Evolutionary conservation across 73 alveolate species (phyloP), one percentile per base, ranked within the genome.

Genomic region (Paramecium sonneborni): DNA sequence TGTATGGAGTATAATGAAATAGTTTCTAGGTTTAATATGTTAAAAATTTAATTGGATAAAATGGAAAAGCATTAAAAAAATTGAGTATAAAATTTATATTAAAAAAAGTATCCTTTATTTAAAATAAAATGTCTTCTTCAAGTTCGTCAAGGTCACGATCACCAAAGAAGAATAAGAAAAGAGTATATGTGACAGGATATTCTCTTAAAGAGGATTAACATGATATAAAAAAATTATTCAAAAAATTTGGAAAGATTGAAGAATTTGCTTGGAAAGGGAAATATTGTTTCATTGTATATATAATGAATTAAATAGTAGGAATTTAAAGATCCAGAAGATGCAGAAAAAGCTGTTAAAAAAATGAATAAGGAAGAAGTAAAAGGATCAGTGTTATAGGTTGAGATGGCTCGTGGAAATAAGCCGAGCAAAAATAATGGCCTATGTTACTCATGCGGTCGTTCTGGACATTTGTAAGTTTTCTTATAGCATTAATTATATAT

Each of bases 161-260:
- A 23, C 90, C 90, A 24, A 79, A 79, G 55, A 39, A 46, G 55
- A 79, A 79, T 46, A 79, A 79, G 74, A 79, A 79, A 34, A 39
- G 90, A 46, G 90, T 79, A 38, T 79, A 79, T 46, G 90, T 79
- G 24, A 79, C 90, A 79, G 90, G 90, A 79, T 79, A 79, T 46
- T 79, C 90, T 79, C 55, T 79, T 32, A 79, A 79, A 44, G 90
- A 79, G 76, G 90, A 79, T 79, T 23, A 79, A 79, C 90, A 79
- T 79, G 90, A 44, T 9, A 46, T 79, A 14, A 79, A 79, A 46
- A 79, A 79, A 28, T 15, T 79, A 23, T 79, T 79, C 72, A 79
- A 79, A 46, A 79, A 79, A 44, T 79, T 43, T 79, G 90, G 90
- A 0, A 79, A 79, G 56, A 79, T 79, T 21, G 90, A 79, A 79